These are phyloP conservation scores for Dichomitus squalens DNA, from an alignment of 1,284 basidiomycete species.

Conservation along the genomic window DNA sequence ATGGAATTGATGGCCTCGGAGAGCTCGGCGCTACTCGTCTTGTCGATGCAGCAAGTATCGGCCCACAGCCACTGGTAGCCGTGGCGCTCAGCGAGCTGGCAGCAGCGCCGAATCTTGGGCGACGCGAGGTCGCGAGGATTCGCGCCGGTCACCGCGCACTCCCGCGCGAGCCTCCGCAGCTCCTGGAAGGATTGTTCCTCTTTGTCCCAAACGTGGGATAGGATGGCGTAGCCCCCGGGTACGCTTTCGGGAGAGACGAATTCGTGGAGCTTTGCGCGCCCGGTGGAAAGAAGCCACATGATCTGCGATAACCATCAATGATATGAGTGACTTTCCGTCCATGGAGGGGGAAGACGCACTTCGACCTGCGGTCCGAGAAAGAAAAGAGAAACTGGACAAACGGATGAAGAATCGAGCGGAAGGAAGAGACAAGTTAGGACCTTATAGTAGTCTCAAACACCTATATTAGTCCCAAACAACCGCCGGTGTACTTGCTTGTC, in stretches of 20 bases:
- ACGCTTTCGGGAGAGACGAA: background rate
- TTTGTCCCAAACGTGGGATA: background rate
- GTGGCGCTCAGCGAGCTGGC: background rate
- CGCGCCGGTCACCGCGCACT: background rate
- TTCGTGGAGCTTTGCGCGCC: background rate
- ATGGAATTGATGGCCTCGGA: no score
- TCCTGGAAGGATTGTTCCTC: background rate
- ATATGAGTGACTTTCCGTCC: no score
- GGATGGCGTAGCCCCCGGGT: conserved; percentile 1
- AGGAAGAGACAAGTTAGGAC: no score
- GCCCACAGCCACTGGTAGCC: conserved; percentile 10
- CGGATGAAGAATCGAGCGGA: no score
- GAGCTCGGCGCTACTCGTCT: no score
- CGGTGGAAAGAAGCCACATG: conserved; percentile 1
- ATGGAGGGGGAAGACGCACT: no score
- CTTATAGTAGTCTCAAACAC: no score
- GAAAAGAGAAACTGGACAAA: no score
- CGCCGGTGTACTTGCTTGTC: no score
- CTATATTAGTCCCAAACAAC: no score
- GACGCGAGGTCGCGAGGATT: background rate
- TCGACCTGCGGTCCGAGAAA: no score
- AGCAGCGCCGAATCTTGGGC: background rate
- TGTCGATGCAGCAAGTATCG: conserved; percentile 13
- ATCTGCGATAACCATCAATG: no score
- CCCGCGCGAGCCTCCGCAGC: background rate